Conservation (phyloP, 1,284 basidiomycete genomes). For the Mycosarcoma mackinlayi region DNA sequence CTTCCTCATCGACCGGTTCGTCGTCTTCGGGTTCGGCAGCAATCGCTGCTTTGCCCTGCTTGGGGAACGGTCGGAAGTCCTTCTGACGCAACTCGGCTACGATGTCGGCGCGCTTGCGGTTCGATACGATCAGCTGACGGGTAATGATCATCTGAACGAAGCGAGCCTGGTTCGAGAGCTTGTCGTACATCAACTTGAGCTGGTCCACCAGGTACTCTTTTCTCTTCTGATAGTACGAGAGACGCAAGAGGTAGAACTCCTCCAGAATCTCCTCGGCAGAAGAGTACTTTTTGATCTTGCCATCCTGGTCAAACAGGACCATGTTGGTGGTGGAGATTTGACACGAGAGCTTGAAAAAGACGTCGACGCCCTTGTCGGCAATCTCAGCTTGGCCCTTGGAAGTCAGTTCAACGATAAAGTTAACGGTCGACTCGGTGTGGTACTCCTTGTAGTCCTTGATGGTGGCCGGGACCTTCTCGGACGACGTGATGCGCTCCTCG, state of each 20-base stretch:
- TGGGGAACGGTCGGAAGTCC: constrained; percentile 89
- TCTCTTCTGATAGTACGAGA: constrained; percentile 86
- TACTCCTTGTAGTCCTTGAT: constrained; percentile 71
- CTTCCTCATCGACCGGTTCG: constrained; percentile 73
- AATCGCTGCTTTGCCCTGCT: constrained; percentile 77
- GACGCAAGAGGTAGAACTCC: constrained; percentile 89
- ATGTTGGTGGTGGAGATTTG: constrained; percentile 93
- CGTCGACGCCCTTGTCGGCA: constrained; percentile 85
- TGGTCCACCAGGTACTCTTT: constrained; percentile 85
- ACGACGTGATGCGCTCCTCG: constrained; percentile 75
- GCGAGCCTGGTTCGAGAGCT: constrained; percentile 91
- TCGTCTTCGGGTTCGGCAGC: constrained; percentile 74
- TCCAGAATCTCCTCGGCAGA: constrained; percentile 91
- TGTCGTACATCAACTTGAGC: constrained; percentile 84
- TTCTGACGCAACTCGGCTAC: constrained; percentile 81
- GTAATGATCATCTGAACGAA: constrained; percentile 97
- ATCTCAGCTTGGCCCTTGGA: constrained; percentile 86
- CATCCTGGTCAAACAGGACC: constrained; percentile 97
- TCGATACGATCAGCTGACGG: constrained; percentile 87
- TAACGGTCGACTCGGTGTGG: constrained; percentile 88
- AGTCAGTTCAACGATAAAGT: constrained; percentile 86
- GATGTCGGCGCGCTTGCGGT: constrained; percentile 88
- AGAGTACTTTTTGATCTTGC: constrained; percentile 94
- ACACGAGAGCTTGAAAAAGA: constrained; percentile 88
- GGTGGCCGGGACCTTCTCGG: constrained; percentile 75